phyloP scores from a whole-genome alignment of 1,139 yeast genomes.

The Geotrichum carabidarum region DNA sequence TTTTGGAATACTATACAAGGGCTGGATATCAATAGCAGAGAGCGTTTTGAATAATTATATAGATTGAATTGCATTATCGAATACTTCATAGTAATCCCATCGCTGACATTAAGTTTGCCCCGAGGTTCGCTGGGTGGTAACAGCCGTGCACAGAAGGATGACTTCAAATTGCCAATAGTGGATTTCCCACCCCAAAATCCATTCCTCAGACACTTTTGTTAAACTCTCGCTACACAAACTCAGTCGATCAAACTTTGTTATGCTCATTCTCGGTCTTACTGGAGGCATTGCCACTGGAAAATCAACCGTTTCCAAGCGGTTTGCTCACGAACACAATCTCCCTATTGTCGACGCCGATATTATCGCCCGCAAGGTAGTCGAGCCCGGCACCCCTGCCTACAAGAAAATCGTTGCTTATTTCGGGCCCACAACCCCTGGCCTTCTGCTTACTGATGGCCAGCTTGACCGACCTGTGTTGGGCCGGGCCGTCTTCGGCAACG shows the following conservation, averaged over 20 bases:
- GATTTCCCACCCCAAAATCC: no score
- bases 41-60: not conserved
- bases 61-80: no score
- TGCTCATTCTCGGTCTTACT: slow-evolving; percentile 88
- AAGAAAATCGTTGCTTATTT: slow-evolving; percentile 59
- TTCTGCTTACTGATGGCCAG: slow-evolving; percentile 46
- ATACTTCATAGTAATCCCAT: no score
- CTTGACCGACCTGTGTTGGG: slow-evolving; percentile 70
- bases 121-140: no score
- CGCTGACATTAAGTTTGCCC: no score
- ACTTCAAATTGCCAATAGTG: no score
- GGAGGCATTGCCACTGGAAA: slow-evolving; percentile 97
- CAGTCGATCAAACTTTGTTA: slow-evolving; percentile 29
- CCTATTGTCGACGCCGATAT: slow-evolving; percentile 83
- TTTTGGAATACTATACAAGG: not conserved
- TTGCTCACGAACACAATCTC: slow-evolving; percentile 49
- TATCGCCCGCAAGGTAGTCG: slow-evolving; percentile 79
- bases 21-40: slow-evolving; percentile 1
- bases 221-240: no score
- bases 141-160: no score
- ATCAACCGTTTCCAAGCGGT: slow-evolving; percentile 70
- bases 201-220: no score
- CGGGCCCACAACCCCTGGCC: slow-evolving; percentile 48
- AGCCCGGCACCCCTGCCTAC: slow-evolving; percentile 73
- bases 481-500: slow-evolving; percentile 67